phyloP scores from a whole-genome alignment of 2,329 filamentous ascomycete species.

The Pyricularia pennisetigena region DNA sequence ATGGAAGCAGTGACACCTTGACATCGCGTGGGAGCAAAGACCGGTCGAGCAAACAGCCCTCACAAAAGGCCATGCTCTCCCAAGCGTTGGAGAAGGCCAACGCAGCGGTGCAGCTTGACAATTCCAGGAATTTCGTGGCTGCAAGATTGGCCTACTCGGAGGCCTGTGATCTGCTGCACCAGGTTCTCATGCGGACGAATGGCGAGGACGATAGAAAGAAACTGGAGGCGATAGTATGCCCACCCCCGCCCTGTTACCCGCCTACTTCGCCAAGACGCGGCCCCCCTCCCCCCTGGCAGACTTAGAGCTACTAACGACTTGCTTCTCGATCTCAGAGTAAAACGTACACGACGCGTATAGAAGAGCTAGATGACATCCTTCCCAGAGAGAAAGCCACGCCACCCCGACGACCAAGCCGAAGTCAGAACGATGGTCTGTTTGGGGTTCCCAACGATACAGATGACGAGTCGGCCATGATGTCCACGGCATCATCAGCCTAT shows the following conservation, averaged over 20 bases:
- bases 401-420: slow-evolving; percentile 52
- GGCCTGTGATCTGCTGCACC: slow-evolving; percentile 77
- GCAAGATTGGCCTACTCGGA: slow-evolving; percentile 86
- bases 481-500: slow-evolving; percentile 29
- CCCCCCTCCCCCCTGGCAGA: slow-evolving; percentile 13
- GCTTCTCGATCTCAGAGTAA: slow-evolving; percentile 46
- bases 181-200: slow-evolving; percentile 77
- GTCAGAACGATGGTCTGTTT: slow-evolving; percentile 4
- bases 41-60: slow-evolving; percentile 38
- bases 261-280: background rate
- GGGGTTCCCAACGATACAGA: slow-evolving; percentile 22
- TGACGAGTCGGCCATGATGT: slow-evolving; percentile 37
- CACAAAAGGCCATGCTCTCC: slow-evolving; percentile 94
- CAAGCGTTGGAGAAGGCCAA: slow-evolving; percentile 92
- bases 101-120: slow-evolving; percentile 88
- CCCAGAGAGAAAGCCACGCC: slow-evolving; percentile 69
- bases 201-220: slow-evolving; percentile 84
- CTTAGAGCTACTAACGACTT: background rate
- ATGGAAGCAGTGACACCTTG: slow-evolving; percentile 32
- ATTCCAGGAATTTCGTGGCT: slow-evolving; percentile 88
- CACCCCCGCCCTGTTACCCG: background rate
- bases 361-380: slow-evolving; percentile 69
- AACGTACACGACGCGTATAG: slow-evolving; percentile 84
- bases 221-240: slow-evolving; percentile 81
- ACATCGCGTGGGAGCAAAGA: slow-evolving; percentile 22